Evolutionary conservation across 352 stramenopile genomes (phyloP), one percentile per base, ranked within the genome.

Genomic region (Phytopythium oedochilum): DNA sequence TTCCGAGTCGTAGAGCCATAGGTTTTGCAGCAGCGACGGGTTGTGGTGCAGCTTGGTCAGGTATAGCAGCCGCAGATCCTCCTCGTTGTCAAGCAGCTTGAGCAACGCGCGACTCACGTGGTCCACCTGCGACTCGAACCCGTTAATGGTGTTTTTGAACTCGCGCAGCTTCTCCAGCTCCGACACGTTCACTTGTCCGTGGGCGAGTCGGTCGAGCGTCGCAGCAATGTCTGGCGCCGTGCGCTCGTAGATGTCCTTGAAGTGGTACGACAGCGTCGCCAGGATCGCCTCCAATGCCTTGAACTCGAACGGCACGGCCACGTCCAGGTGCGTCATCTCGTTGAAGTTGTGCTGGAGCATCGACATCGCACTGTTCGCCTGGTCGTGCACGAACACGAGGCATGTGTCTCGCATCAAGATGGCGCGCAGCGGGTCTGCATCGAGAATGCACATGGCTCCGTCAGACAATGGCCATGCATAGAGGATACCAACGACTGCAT

Each of bases 91-190:
- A 14, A 90, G 60, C 6, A 84, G 55, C 35, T 83, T 73, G 75
- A 90, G 87, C 4, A 90, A 53, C 20, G 73, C 68, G 1, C 80
- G 73, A 22, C 80, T 77, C 23, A 88, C 58, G 14, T 68, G 66
- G 28, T 85, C 73, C 34, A 90, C 77, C 53, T 84, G 77, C 1
- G 73, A 68, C 36, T 88, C 68, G 49, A 88, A 90, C 54, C 88
- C 80, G 61, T 88, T 80, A 57, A 88, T 87, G 1, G 71, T 74
- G 50, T 90, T 90, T 49, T 90, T 90, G 56, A 90, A 81, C 20
- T 70, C 66, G 0, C 80, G 80, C 23, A 90, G 51, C 25, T 65
- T 85, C 25, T 90, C 75, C 5, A 90, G 60, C 23, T 90, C 77
- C 4, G 20, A 86, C 73, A 0, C 59, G 39, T n/a, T 83, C 65